Conservation (phyloP, 805 yeast species). For the Metschnikowia bowlesiae region DNA sequence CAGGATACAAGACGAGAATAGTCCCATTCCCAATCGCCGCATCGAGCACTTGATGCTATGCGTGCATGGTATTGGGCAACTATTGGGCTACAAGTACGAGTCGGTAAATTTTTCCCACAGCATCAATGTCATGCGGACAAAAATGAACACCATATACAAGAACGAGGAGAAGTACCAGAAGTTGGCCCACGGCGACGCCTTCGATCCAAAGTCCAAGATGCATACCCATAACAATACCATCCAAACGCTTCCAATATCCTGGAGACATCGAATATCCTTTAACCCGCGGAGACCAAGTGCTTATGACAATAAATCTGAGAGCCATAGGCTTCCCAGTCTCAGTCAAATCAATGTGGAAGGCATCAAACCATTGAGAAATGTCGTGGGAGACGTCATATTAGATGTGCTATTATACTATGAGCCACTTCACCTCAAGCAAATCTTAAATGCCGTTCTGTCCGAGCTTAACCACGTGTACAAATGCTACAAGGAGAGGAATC, state of each 20-base stretch:
- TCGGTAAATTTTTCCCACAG: conserved; percentile 85
- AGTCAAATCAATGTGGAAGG: conserved; percentile 74
- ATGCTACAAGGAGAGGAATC: conserved; percentile 58
- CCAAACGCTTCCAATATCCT: conserved; percentile 85
- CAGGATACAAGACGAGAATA: conserved; percentile 2
- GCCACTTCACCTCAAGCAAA: conserved; percentile 57
- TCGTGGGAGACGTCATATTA: conserved; percentile 81
- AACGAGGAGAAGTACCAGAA: conserved; percentile 37
- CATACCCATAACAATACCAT: conserved; percentile 47
- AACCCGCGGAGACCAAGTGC: conserved; percentile 38
- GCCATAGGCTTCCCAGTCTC: conserved; percentile 53
- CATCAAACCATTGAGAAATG: conserved; percentile 66
- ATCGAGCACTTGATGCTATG: conserved; percentile 73
- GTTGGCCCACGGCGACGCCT: conserved; percentile 24
- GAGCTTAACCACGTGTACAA: conserved; percentile 63
- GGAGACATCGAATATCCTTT: conserved; percentile 80
- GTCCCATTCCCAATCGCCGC: conserved; percentile 19
- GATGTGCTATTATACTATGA: conserved; percentile 79
- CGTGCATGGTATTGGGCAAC: conserved; percentile 94
- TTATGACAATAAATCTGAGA: conserved; percentile 30
- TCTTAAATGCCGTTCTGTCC: conserved; percentile 54
- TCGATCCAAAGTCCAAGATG: conserved; percentile 13
- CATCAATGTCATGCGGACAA: conserved; percentile 58
- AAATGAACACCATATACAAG: conserved; percentile 47
- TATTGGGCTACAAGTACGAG: conserved; percentile 71